Conservation (phyloP, 2,329 filamentous ascomycete species). For the Tothia fuscella region DNA sequence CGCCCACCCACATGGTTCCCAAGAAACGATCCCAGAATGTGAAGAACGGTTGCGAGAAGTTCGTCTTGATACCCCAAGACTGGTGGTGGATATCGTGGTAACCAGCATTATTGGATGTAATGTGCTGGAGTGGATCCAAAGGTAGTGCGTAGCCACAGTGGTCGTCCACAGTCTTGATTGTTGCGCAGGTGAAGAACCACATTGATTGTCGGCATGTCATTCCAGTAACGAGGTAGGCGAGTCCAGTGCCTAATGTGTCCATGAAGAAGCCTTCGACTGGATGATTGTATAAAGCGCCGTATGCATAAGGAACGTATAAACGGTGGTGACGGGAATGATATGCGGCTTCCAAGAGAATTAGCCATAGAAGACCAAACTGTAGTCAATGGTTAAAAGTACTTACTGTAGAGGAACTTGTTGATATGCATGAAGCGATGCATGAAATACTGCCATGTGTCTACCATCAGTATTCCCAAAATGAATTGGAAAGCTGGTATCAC, state of each 20-base stretch:
- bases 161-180: constrained; percentile 94
- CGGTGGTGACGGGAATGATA: constrained; percentile 95
- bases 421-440: constrained; percentile 92
- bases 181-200: constrained; percentile 78
- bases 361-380: constrained; percentile 9
- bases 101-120: constrained; percentile 88
- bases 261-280: constrained; percentile 87
- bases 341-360: constrained; percentile 42
- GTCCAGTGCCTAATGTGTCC: constrained; percentile 75
- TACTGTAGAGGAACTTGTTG: constrained; percentile 95
- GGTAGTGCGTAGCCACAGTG: constrained; percentile 95
- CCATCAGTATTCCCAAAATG: constrained; percentile 56
- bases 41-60: constrained; percentile 86
- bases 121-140: constrained; percentile 83
- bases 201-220: constrained; percentile 83
- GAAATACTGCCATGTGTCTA: constrained; percentile 99
- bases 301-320: constrained; percentile 94
- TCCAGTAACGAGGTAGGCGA: constrained; percentile 68
- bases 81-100: constrained; percentile 99
- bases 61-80: constrained; percentile 96
- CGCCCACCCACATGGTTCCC: constrained; percentile 67
- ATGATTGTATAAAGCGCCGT: constrained; percentile 93
- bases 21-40: constrained; percentile 85
- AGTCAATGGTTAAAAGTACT: constrained; percentile 26
- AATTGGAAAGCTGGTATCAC: constrained; percentile 70